Evolutionary conservation across 805 yeast genomes (phyloP).

Genomic region (Kazachstania africana): DNA sequence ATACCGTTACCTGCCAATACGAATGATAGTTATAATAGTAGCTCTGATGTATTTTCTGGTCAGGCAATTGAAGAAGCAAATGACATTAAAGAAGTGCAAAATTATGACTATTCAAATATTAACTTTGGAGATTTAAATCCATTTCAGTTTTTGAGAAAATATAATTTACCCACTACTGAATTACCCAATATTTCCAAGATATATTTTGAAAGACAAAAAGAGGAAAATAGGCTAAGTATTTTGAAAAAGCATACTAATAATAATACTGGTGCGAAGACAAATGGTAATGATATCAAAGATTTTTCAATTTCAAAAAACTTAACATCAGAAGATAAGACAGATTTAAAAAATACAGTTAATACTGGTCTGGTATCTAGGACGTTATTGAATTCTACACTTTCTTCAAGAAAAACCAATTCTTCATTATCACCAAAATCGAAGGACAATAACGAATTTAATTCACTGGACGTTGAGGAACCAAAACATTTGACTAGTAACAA

Average conservation of each 20-base stretch:
- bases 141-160: slow-evolving; percentile 28
- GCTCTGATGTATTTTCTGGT: too few relatives aligned
- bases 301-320: too few relatives aligned
- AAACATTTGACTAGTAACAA: too few relatives aligned
- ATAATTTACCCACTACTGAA: slow-evolving; percentile 28
- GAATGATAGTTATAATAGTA: background rate
- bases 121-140: slow-evolving; percentile 32
- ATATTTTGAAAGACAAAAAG: slow-evolving; percentile 29
- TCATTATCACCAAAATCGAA: background rate
- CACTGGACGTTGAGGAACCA: too few relatives aligned
- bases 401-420: background rate
- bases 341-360: too few relatives aligned
- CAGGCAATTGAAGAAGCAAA: background rate
- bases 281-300: too few relatives aligned
- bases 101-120: slow-evolving; percentile 9
- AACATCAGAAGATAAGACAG: too few relatives aligned
- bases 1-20: background rate
- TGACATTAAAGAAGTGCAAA: background rate
- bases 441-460: background rate
- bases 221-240: slow-evolving; percentile 23
- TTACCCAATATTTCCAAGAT: slow-evolving; percentile 27
- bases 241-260: slow-evolving; percentile 14
- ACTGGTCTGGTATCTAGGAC: too few relatives aligned
- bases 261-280: background rate
- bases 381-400: background rate